Conservation (phyloP, 2,329 filamentous ascomycete species). For the Colletotrichum costaricense region DNA sequence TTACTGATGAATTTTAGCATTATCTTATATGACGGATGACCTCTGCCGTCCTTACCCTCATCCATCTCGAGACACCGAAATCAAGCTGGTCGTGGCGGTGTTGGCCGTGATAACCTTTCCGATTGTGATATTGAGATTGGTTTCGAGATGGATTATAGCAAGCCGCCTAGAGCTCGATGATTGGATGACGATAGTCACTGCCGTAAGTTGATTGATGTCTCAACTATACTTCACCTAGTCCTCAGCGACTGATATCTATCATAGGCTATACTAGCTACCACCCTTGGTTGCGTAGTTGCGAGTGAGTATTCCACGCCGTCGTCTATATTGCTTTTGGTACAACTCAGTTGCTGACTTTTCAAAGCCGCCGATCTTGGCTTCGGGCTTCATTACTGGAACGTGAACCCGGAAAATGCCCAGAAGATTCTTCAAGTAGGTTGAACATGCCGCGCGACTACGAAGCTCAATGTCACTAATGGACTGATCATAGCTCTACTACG, state of each 20-base stretch:
- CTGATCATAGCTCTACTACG: constrained; percentile 31
- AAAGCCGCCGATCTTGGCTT: constrained; percentile 33
- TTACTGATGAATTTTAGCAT: not conserved
- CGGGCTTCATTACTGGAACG: constrained; percentile 40
- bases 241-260: not conserved
- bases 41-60: constrained; percentile 17
- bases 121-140: constrained; percentile 12
- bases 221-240: no score
- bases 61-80: constrained; percentile 2
- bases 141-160: constrained; percentile 3
- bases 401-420: constrained; percentile 29
- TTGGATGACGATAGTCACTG: constrained; percentile 17
- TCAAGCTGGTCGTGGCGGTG: constrained; percentile 12
- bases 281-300: constrained; percentile 10
- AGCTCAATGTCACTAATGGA: not conserved
- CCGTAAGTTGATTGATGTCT: not conserved
- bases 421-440: constrained; percentile 16
- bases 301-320: not conserved
- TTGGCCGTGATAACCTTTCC: constrained; percentile 17
- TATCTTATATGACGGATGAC: constrained; percentile 9
- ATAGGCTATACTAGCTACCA: not conserved
- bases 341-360: not conserved
- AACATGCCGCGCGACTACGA: no score
- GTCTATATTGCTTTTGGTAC: fast-evolving
- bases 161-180: constrained; percentile 14